Base-by-base conservation (phyloP, 768 basidiomycete genomes). In the Termitomyces sp. region DNA sequence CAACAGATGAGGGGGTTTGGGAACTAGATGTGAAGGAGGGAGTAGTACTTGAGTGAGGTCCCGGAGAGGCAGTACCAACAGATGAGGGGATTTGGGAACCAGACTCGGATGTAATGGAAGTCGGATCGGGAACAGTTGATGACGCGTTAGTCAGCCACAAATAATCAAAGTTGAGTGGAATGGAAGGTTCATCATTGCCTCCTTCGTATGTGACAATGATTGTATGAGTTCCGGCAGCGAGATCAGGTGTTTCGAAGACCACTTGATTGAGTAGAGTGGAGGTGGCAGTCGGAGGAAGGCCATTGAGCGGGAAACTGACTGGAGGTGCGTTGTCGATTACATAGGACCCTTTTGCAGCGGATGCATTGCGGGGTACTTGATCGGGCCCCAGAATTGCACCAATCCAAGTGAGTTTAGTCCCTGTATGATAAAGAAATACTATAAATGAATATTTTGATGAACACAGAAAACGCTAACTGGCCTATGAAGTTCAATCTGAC, bases 211-310 rank as follows among this genome's bases (percentile, higher is more conserved):
- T 56, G 22, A 59, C 54, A 15, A 39, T 13, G 5, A 59, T 18
- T 15, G 50, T 25, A 40, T 59, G 58, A 22, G 51, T 46, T 18
- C 46, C 51, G 10, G 45, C 12, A 2, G 35, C 0, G 39, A 59
- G 54, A 3, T 50, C 18, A n/a, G 58, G 51, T 9, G 54, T 59
- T 18, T 45, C 53, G 40, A 59, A 59, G 31, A 59, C 53, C 1
- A 11, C 16, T 16, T 59, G 45, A 11, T 53, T 52, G 29, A 31
- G 53, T 13, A 45, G 13, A 3, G 50, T 22, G 1, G 53, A 39
- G 7, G 31, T 33, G 2, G 20, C 52, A 27, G 12, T 20, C 12
- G 45, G 10, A 16, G 58, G 29, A 38, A 43, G 52, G 18, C 53
- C 50, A 12, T 23, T 35, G 11, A 59, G 31, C 3, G 9, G 42